Percentiles rank a stretch among this genome's conserved stretches.
Conservation (phyloP, 2,329 filamentous ascomycete genomes). For the Berkeleyomyces rouxiae region DNA sequence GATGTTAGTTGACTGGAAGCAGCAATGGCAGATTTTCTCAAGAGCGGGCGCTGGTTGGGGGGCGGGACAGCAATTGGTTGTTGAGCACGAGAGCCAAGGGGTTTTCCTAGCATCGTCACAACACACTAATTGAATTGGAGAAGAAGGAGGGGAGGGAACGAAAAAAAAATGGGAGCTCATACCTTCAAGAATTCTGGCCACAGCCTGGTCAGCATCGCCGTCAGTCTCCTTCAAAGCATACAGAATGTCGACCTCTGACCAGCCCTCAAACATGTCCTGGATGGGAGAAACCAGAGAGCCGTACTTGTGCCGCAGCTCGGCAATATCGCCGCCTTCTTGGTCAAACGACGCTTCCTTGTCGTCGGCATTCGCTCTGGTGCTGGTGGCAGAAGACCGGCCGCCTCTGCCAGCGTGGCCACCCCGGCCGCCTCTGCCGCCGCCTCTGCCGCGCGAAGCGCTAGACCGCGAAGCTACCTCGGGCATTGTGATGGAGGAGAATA, state of each 20-base stretch:
- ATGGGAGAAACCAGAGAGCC: constrained; percentile 61
- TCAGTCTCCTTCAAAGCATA: constrained; percentile 82
- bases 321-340: constrained; percentile 71
- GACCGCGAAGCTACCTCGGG: constrained; percentile 85
- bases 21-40: no score
- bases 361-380: constrained; percentile 52
- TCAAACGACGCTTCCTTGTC: constrained; percentile 46
- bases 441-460: constrained; percentile 73
- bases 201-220: constrained; percentile 58
- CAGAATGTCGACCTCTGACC: constrained; percentile 88
- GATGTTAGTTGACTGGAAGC: neutral
- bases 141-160: no score
- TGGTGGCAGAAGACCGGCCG: constrained; percentile 42
- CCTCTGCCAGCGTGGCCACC: constrained; percentile 57
- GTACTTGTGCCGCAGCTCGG: constrained; percentile 82
- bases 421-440: constrained; percentile 72
- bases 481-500: constrained; percentile 36
- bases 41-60: no score
- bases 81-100: no score
- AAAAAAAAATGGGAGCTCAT: constrained; percentile 18
- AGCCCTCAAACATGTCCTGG: constrained; percentile 86
- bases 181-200: constrained; percentile 70
- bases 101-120: no score
- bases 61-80: no score
- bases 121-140: no score